Percentiles rank a stretch among this genome's conserved stretches.
Evolutionary conservation across 2,329 filamentous ascomycete species (phyloP).

Genomic region (Pseudogymnoascus sp.): DNA sequence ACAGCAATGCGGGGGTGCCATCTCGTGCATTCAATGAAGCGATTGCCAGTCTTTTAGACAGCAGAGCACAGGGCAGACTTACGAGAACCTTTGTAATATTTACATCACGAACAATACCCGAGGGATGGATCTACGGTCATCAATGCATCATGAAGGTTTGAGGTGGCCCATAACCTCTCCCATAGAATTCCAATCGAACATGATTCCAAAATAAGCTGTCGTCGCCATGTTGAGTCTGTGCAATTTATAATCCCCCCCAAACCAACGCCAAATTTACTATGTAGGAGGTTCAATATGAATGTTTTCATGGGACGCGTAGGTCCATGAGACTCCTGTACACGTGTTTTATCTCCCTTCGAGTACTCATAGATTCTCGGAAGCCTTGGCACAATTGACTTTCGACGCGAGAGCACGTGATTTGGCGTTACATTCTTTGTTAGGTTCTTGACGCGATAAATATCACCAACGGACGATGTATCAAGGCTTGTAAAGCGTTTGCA

Average conservation of each 20-base stretch:
- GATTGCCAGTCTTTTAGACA: not conserved
- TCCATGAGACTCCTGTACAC: not conserved
- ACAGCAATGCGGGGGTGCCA: not conserved
- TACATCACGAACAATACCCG: constrained; percentile 10
- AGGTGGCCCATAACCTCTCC: not conserved
- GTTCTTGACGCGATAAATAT: not conserved
- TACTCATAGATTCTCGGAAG: not conserved
- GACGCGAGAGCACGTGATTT: constrained; percentile 3
- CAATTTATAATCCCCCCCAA: not conserved
- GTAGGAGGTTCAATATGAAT: not conserved
- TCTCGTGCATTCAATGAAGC: constrained; percentile 2
- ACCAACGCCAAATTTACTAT: not conserved
- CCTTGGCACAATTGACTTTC: not conserved
- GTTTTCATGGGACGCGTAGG: not conserved
- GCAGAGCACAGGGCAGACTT: not conserved
- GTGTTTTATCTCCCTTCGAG: not conserved
- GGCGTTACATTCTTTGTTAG: not conserved
- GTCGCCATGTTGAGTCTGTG: not conserved
- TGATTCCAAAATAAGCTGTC: not conserved
- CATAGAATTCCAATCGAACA: constrained; percentile 5
- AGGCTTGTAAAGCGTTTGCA: not conserved
- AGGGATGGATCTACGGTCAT: constrained; percentile 3
- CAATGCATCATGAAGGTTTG: constrained; percentile 7
- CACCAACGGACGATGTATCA: not conserved
- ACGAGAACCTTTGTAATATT: constrained; percentile 8